Evolutionary conservation across 164 flowering plant species (phyloP), one percentile per base, ranked within the genome.

Genomic region (Amborella trichopoda): DNA sequence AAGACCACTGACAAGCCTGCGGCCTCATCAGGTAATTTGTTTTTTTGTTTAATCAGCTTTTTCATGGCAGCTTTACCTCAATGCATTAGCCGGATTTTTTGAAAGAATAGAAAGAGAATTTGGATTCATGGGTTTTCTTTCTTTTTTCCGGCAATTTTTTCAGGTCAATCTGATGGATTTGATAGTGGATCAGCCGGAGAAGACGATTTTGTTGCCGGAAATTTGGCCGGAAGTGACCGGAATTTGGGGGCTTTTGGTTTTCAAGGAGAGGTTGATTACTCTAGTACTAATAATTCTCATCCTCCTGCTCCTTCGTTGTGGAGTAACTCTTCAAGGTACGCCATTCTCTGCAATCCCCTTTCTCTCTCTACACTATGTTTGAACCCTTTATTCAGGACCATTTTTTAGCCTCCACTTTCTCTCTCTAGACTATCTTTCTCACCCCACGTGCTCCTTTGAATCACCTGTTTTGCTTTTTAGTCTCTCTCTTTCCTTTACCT

Each of bases 1-100:
- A 81, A 81, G 68, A 76, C 75, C 37, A 81, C 90, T 58, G 85
- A 81, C 71, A 81, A 66, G 52, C 77, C 82, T 55, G 81, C 83
- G 54, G 78, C 77, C 60, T 78, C 90, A 24, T 76, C 85, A 72
- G 85, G 90, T 81, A 72, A 67, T 61, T 64, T 70, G 60, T 62
- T 63, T 62, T 64, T 17, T 22, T 41, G 24, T 17, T 26, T 28
- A 59, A 55, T 52, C 39, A 51, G 18, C 47, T 25, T 37, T 52
- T 21, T 28, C 33, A 56, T 32, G 23, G 33, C 62, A 44, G 49
- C 56, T 28, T 66, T 57, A 14, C 14, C 24, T 37, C 52, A 34
- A 46, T n/a, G 26, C 44, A 46, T 30, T 32, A 40, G 46, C 39
- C 23, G 43, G 37, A 49, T 37, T 49, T 54, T 40, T 36, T n/a